A percentile compares a stretch with the other conserved stretches of the same genome.
Evolutionary conservation across 1,284 basidiomycete species (phyloP).

Genomic region (Golubevia sp.): DNA sequence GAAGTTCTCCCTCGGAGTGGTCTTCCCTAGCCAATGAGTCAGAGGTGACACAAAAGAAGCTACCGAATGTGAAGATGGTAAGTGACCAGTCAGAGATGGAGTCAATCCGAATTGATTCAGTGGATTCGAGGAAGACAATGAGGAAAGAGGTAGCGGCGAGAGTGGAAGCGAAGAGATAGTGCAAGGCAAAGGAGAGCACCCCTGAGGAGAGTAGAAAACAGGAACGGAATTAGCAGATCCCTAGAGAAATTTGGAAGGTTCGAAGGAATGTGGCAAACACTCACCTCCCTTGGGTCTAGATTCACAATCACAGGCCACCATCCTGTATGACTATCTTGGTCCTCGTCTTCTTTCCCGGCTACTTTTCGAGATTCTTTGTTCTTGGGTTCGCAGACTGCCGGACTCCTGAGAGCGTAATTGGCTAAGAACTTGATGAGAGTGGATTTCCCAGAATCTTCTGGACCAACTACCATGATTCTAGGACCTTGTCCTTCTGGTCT

Average conservation of each 20-base stretch:
- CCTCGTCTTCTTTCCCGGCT: conserved; percentile 14
- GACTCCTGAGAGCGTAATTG: conserved; percentile 52
- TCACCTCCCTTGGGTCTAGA: conserved; percentile 36
- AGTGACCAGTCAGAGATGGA: conserved; percentile 40
- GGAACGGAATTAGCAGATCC: neutral
- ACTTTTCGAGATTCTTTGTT: conserved; percentile 4
- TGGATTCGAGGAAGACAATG: conserved; percentile 48
- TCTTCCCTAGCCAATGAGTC: conserved; percentile 48
- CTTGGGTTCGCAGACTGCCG: conserved; percentile 21
- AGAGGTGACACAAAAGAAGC: conserved; percentile 36
- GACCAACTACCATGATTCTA: conserved; percentile 51
- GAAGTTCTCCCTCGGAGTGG: conserved; percentile 41
- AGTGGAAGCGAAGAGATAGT: conserved; percentile 50
- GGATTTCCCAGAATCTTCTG: conserved; percentile 51
- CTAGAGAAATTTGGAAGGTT: neutral
- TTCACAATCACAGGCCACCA: conserved; percentile 59
- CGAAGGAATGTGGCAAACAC: neutral
- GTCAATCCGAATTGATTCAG: conserved; percentile 48
- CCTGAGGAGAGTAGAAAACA: conserved; percentile 10
- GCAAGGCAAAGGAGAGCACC: conserved; percentile 49
- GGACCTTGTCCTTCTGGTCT: conserved; percentile 50
- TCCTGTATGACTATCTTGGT: conserved; percentile 38
- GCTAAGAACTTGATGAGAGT: conserved; percentile 50
- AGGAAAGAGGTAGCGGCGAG: conserved; percentile 37
- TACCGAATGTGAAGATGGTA: conserved; percentile 40